These are phyloP conservation scores for Hamamelis virginiana DNA, from an alignment of 164 flowering plant genomes.

Conservation along the genomic window DNA sequence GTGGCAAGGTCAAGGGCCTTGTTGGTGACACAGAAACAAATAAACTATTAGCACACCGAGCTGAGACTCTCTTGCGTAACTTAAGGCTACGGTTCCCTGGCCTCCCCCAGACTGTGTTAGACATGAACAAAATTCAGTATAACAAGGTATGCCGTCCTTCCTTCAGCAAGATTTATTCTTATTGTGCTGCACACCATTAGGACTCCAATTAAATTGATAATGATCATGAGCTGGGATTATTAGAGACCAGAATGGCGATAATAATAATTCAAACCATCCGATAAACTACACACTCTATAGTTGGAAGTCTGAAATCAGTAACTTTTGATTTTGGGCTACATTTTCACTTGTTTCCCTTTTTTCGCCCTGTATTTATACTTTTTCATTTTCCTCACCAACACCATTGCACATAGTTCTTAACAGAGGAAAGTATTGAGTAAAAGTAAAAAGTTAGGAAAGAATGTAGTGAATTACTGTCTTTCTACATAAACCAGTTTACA, in stretches of 20 bases:
- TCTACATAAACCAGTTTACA: too few relatives aligned
- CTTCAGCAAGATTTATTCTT: too few relatives aligned
- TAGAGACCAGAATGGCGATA: not conserved
- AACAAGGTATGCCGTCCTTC: conserved; percentile 71
- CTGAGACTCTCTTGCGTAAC: conserved; percentile 63
- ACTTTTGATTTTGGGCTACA: too few relatives aligned
- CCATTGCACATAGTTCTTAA: too few relatives aligned
- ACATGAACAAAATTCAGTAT: conserved; percentile 75
- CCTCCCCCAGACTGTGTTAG: conserved; percentile 71
- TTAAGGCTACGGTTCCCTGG: conserved; percentile 67
- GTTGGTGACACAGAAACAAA: conserved; percentile 42
- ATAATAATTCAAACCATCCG: not conserved
- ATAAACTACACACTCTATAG: not conserved
- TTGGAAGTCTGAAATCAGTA: not conserved
- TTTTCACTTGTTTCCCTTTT: too few relatives aligned
- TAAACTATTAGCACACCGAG: conserved; percentile 51
- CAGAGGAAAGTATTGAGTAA: too few relatives aligned
- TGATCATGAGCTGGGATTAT: not conserved
- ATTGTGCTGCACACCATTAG: not conserved
- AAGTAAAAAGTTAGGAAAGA: too few relatives aligned
- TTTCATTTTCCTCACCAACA: too few relatives aligned
- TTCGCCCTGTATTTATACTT: too few relatives aligned
- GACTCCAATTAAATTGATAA: not conserved
- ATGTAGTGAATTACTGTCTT: too few relatives aligned
- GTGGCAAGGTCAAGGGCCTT: conserved; percentile 60